A percentile compares a stretch with the other conserved stretches of the same genome.
Conservation (phyloP, 2,329 filamentous ascomycete genomes). For the Aspergillus oerlinghausenensis region DNA sequence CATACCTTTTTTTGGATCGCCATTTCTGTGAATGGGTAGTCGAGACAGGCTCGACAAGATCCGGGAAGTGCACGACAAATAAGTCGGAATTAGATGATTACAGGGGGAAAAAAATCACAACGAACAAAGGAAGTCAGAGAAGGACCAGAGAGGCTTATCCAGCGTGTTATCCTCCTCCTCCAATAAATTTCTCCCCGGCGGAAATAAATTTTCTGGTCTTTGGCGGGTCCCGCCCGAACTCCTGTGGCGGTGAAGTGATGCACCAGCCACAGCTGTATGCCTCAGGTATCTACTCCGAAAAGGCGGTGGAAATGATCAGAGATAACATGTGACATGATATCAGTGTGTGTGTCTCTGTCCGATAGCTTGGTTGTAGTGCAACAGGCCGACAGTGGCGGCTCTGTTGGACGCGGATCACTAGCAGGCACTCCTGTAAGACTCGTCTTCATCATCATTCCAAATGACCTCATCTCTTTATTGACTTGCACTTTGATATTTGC, state of each 20-base stretch:
- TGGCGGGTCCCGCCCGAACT: slow-evolving; percentile 9
- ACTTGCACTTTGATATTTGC: slow-evolving; percentile 2
- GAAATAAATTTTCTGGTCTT: slow-evolving; percentile 10
- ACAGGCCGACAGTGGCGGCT: not conserved
- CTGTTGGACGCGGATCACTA: not conserved
- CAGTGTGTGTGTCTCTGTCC: slow-evolving; percentile 12
- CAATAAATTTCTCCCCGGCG: slow-evolving; percentile 4
- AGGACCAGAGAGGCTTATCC: slow-evolving; percentile 23
- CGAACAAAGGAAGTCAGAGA: slow-evolving; percentile 21
- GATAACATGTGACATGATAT: slow-evolving; percentile 33
- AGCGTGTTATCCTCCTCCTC: slow-evolving; percentile 5
- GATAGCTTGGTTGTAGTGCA: not conserved
- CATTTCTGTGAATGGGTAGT: slow-evolving; percentile 53
- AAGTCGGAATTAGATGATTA: slow-evolving; percentile 9
- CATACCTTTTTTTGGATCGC: slow-evolving; percentile 87
- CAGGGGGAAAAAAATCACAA: slow-evolving; percentile 17
- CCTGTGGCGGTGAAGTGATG: not conserved
- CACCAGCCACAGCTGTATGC: not conserved
- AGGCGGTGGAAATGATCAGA: slow-evolving; percentile 14
- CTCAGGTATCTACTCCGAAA: slow-evolving; percentile 16
- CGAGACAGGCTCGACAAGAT: slow-evolving; percentile 21
- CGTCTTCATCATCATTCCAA: not conserved
- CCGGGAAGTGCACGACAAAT: slow-evolving; percentile 10
- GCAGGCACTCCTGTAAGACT: slow-evolving; percentile 1
- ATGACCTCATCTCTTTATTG: slow-evolving; percentile 6